Evolutionary conservation across 805 yeast species (phyloP).

Genomic region (Zygoascus bituminiphila): DNA sequence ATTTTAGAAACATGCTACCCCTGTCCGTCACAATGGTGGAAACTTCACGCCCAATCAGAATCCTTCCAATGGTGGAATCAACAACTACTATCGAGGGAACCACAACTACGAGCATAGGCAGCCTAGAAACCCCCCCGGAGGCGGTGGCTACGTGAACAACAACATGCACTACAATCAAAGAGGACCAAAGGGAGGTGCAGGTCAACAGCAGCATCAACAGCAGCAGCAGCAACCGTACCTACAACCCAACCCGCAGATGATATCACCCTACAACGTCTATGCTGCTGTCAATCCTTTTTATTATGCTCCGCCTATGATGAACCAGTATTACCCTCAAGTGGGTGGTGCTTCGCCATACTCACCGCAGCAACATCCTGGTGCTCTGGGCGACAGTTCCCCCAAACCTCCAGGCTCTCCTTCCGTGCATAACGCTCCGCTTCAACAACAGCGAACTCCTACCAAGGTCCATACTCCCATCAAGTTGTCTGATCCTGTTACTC

Average conservation of each 20-base stretch:
- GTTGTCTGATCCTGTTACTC: slow-evolving; percentile 21
- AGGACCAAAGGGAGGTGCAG: slow-evolving; percentile 2
- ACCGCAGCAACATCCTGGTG: slow-evolving; percentile 4
- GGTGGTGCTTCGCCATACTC: not conserved
- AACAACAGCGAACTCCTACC: not conserved
- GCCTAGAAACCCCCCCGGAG: slow-evolving; percentile 1
- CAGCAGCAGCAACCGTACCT: slow-evolving; percentile 3
- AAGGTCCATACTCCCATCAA: slow-evolving; percentile 19
- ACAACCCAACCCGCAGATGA: slow-evolving; percentile 3
- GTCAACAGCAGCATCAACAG: not conserved
- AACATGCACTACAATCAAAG: slow-evolving; percentile 2
- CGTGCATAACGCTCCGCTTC: slow-evolving; percentile 4
- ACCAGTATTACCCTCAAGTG: slow-evolving; percentile 1
- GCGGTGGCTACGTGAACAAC: not conserved
- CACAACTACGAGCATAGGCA: slow-evolving; percentile 3
- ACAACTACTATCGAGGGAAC: not conserved
- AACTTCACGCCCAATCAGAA: not conserved
- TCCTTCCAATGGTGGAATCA: not conserved
- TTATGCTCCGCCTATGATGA: slow-evolving; percentile 3
- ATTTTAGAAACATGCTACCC: not conserved
- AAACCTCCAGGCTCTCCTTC: slow-evolving; percentile 6
- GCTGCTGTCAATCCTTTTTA: slow-evolving; percentile 1
- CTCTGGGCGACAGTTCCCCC: not conserved
- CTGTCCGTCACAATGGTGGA: not conserved
- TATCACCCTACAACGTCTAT: slow-evolving; percentile 2